Percentiles rank a stretch among this genome's conserved stretches.
Evolutionary conservation across 2,329 filamentous ascomycete genomes (phyloP).

Genomic region (Chrysosporium keratinophilum): DNA sequence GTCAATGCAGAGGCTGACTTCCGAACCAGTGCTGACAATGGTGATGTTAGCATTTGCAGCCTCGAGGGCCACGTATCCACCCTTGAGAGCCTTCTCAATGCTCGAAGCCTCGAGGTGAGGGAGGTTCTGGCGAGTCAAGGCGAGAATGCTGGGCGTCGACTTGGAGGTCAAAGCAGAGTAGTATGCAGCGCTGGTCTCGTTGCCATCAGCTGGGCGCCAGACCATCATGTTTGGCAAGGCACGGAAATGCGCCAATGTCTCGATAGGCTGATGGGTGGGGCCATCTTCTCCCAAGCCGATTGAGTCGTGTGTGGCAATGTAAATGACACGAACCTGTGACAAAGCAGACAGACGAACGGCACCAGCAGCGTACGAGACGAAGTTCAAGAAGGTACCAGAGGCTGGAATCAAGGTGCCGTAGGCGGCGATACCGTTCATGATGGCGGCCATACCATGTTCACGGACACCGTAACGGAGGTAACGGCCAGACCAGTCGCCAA

Average conservation of each 20-base stretch:
- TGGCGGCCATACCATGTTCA: slow-evolving; percentile 43
- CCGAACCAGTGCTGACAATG: slow-evolving; percentile 88
- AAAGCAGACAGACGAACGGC: slow-evolving; percentile 88
- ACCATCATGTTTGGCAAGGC: slow-evolving; percentile 98
- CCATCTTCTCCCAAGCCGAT: slow-evolving; percentile 98
- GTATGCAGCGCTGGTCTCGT: slow-evolving; percentile 96
- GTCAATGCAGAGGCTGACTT: slow-evolving; percentile 88
- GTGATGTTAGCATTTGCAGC: slow-evolving; percentile 75
- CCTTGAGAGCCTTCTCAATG: slow-evolving; percentile 82
- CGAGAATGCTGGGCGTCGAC: slow-evolving; percentile 83
- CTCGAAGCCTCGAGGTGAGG: slow-evolving; percentile 93
- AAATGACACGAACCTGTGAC: slow-evolving; percentile 82
- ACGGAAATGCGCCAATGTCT: slow-evolving; percentile 96
- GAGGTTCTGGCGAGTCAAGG: slow-evolving; percentile 94
- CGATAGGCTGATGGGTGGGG: slow-evolving; percentile 97
- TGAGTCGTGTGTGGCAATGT: slow-evolving; percentile 96
- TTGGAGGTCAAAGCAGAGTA: slow-evolving; percentile 86
- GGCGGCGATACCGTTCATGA: slow-evolving; percentile 68
- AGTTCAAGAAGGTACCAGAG: slow-evolving; percentile 96
- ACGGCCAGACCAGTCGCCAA: slow-evolving; percentile 82
- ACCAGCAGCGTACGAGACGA: slow-evolving; percentile 94
- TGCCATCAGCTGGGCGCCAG: slow-evolving; percentile 96
- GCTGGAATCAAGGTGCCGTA: slow-evolving; percentile 94
- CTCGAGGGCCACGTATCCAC: slow-evolving; percentile 85
- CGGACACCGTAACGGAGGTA: slow-evolving; percentile 54